These are phyloP conservation scores for Grammothele lineata DNA, from an alignment of 768 basidiomycete species.

Conservation along the genomic window DNA sequence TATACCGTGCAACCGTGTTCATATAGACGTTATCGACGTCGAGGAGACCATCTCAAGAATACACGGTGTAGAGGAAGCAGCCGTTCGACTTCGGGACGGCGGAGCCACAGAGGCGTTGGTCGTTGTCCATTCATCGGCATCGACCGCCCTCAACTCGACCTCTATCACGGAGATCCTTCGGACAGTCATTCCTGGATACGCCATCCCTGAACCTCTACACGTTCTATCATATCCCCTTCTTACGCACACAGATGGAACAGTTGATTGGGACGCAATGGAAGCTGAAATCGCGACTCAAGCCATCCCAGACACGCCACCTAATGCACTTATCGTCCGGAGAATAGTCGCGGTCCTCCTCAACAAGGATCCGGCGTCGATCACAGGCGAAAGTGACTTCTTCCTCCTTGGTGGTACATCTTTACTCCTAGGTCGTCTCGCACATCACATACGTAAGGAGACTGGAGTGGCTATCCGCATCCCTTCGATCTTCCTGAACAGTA, in stretches of 20 bases:
- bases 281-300: constrained; percentile 9
- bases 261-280: constrained; percentile 12
- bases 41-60: constrained; percentile 25
- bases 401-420: constrained; percentile 79
- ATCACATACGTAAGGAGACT: constrained; percentile 36
- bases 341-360: constrained; percentile 8
- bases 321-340: constrained; percentile 5
- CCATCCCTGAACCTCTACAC: constrained; percentile 34
- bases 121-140: constrained; percentile 22
- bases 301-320: constrained; percentile 1
- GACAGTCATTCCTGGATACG: constrained; percentile 34
- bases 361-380: constrained; percentile 69
- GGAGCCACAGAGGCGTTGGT: constrained; percentile 37
- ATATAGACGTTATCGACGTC: constrained; percentile 26
- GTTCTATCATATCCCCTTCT: constrained; percentile 20
- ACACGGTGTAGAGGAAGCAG: constrained; percentile 31
- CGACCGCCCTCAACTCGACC: constrained; percentile 14
- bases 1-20: constrained; percentile 33
- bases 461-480: constrained; percentile 35
- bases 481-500: constrained; percentile 39
- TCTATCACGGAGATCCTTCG: constrained; percentile 18
- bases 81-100: constrained; percentile 29
- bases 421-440: constrained; percentile 40
- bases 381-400: constrained; percentile 96
- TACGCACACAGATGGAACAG: constrained; percentile 7